These are phyloP conservation scores for Cicer yamashitae DNA, from an alignment of 306 rosid species.

Conservation along the genomic window DNA sequence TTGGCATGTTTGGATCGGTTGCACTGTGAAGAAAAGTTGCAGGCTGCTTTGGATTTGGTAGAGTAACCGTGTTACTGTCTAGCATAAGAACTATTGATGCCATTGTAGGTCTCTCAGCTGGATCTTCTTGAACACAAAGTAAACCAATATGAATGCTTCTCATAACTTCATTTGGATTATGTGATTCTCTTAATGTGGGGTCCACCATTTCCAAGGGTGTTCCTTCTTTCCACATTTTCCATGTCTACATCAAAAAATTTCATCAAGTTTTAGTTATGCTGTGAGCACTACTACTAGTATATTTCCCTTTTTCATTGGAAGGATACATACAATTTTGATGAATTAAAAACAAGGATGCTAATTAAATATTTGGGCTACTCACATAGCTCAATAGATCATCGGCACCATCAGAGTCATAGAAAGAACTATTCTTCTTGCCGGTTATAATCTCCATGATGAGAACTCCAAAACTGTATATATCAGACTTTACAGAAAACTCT, in stretches of 20 bases:
- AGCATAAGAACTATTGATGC: conserved; percentile 47
- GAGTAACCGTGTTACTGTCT: conserved; percentile 24
- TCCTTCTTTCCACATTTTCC: conserved; percentile 52
- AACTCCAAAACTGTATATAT: conserved; percentile 49
- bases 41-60: conserved; percentile 43
- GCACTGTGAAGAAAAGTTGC: conserved; percentile 32
- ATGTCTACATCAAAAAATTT: conserved; percentile 43
- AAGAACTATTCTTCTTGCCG: conserved; percentile 49
- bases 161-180: conserved; percentile 39
- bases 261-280: not conserved
- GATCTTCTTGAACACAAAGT: conserved; percentile 53
- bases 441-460: conserved; percentile 50
- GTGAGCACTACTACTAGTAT: not conserved
- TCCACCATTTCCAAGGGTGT: conserved; percentile 45
- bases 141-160: conserved; percentile 53
- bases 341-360: not conserved
- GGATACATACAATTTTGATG: not conserved
- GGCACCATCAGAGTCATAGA: conserved; percentile 18
- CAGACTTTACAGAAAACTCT: conserved; percentile 46
- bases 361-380: conserved; percentile 25
- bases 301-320: not conserved
- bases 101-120: conserved; percentile 51
- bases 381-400: conserved; percentile 48
- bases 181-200: conserved; percentile 41
- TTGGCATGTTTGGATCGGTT: conserved; percentile 40